phyloP scores from a whole-genome alignment of 495 filamentous ascomycete species.

The Hypoxylon fuscum region DNA sequence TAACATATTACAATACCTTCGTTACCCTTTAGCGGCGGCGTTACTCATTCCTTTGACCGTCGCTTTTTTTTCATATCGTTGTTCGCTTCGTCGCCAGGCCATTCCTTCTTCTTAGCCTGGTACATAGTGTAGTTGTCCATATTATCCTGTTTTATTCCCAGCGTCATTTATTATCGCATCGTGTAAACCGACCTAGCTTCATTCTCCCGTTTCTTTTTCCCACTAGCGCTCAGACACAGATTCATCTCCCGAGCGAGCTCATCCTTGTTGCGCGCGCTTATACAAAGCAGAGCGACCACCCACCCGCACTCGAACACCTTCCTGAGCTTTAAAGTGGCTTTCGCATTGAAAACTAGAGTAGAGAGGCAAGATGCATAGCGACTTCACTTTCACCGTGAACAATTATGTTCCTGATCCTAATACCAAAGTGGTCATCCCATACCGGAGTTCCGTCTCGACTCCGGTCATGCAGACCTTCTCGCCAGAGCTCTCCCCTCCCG shows the following conservation, averaged over 20 bases:
- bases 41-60: conserved; percentile 1
- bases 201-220: not conserved
- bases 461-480: conserved; percentile 33
- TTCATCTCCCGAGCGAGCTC: not conserved
- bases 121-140: not conserved
- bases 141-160: not conserved
- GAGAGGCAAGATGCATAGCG: conserved; percentile 29
- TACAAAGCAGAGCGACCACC: not conserved
- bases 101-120: not conserved
- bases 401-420: conserved; percentile 19
- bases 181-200: not conserved
- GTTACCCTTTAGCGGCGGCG: conserved; percentile 18
- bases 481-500: conserved; percentile 33
- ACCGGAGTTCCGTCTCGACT: conserved; percentile 23
- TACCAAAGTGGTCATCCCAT: conserved; percentile 26
- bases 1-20: conserved; percentile 9
- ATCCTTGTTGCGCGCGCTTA: conserved; percentile 14
- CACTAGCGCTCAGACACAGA: conserved; percentile 1
- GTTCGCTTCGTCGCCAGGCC: not conserved
- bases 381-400: conserved; percentile 32
- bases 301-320: not conserved
- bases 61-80: not conserved
- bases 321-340: not conserved
- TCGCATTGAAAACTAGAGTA: not conserved
- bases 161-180: not conserved